Evolutionary conservation across 306 rosid genomes (phyloP), one percentile per base, ranked within the genome.

Genomic region (Cajanus cajan): DNA sequence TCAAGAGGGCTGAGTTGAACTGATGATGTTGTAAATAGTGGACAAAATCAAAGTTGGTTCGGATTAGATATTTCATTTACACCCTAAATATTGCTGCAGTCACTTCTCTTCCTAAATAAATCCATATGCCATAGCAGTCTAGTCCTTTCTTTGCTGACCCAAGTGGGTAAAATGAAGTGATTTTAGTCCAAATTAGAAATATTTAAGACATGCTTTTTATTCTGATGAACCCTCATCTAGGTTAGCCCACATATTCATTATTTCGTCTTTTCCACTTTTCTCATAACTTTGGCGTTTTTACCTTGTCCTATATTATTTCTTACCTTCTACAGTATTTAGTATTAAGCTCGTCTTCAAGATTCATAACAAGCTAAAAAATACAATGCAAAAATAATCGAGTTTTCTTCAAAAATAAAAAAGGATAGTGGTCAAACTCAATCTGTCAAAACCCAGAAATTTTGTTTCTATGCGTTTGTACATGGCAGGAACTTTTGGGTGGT

Each of bases 301-400:
- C 80, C 83, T 86, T 82, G 86, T 86, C 89, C 22, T 82, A 1
- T 75, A 6, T 19, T 69, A 47, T 64, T 70, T 41, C 18, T n/a
- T 63, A 47, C 82, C 19, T 82, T 85, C 88, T 65, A n/a, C n/a
- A n/a, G n/a, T n/a, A 69, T 80, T 28, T 72, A 63, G 47, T 2
- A 33, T 36, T 67, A 41, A 68, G 18, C 54, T 79, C 70, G 40
- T 71, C 51, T 33, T 21, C 19, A 28, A 16, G 24, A 63, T 15
- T 63, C 43, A 7, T n/a, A 7, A n/a, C n/a, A 69, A 21, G n/a
- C 4, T 4, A 31, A 75, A 16, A 24, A 18, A 18, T 4, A 10
- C 31, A 19, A 22, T 19, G 11, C 15, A 55, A 21, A 2, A 0
- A 59, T 7, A 51, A 6, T 51, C 24, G 10, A 51, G 11, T 51